phyloP scores from a whole-genome alignment of 2,329 filamentous ascomycete genomes.

The Ascochyta clinopodiicola region DNA sequence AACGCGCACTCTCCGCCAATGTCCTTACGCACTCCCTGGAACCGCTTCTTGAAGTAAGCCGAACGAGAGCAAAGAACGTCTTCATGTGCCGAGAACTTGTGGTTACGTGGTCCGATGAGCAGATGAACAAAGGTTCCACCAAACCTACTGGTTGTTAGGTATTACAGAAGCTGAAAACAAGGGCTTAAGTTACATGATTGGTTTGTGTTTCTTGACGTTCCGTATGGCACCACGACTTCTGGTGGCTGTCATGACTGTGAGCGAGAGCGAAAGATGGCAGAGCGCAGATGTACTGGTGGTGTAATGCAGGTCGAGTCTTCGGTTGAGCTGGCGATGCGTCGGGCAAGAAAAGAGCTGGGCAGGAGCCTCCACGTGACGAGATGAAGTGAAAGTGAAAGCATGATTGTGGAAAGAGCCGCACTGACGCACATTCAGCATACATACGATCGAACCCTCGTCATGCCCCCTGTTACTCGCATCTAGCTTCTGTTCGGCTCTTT shows the following conservation, averaged over 20 bases:
- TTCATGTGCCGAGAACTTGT: constrained; percentile 2
- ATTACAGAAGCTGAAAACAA: too few relatives aligned
- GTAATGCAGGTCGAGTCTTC: not conserved
- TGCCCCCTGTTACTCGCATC: too few relatives aligned
- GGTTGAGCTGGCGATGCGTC: too few relatives aligned
- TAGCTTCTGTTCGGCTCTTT: too few relatives aligned
- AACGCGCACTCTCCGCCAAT: not conserved
- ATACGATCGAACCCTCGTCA: too few relatives aligned
- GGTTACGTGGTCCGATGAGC: constrained; percentile 1
- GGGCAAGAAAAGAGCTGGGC: too few relatives aligned
- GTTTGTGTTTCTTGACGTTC: not conserved
- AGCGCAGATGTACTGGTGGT: not conserved
- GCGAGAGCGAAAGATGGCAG: too few relatives aligned
- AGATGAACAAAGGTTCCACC: not conserved
- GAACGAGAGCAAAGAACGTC: not conserved
- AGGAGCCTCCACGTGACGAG: too few relatives aligned
- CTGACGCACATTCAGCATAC: too few relatives aligned
- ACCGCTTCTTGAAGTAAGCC: not conserved
- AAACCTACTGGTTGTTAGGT: not conserved
- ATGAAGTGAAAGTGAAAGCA: too few relatives aligned
- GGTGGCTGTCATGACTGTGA: not conserved
- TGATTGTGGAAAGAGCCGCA: too few relatives aligned
- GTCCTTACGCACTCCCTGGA: not conserved
- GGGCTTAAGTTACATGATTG: not conserved
- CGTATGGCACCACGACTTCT: not conserved